These are phyloP conservation scores for Claviceps arundinis DNA, from an alignment of 2,329 filamentous ascomycete species.

Conservation along the genomic window DNA sequence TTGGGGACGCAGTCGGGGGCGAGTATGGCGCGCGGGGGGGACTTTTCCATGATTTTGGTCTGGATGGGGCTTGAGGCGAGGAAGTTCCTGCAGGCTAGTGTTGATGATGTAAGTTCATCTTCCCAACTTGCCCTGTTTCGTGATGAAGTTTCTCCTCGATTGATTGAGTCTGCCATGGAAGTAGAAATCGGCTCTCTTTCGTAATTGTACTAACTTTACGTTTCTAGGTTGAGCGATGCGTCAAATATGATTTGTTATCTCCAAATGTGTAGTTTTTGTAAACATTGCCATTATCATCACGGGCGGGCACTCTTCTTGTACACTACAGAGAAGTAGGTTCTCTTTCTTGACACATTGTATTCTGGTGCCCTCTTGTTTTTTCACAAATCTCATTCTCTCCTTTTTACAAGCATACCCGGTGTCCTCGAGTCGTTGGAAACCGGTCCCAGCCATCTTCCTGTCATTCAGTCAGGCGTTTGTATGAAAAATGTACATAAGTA, in stretches of 20 bases:
- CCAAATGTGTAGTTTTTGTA: slow-evolving; percentile 55
- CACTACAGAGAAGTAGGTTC: background rate
- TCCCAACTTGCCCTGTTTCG: slow-evolving; percentile 12
- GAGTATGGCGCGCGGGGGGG: slow-evolving; percentile 55
- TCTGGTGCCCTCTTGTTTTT: too few species aligned
- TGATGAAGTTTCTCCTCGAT: too few species aligned
- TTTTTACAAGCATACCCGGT: too few species aligned
- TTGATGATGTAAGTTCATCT: slow-evolving; percentile 57
- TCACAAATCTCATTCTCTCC: too few species aligned
- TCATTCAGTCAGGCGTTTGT: too few species aligned
- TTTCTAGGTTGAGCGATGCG: slow-evolving; percentile 60
- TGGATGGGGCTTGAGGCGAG: slow-evolving; percentile 87
- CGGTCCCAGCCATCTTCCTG: too few species aligned
- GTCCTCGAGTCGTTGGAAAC: too few species aligned
- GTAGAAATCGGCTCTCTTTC: too few species aligned
- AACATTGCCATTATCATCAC: too few species aligned
- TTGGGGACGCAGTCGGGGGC: slow-evolving; percentile 67
- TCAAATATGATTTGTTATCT: slow-evolving; percentile 79
- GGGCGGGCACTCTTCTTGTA: background rate
- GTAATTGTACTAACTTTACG: background rate
- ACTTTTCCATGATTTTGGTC: slow-evolving; percentile 76
- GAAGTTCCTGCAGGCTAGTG: slow-evolving; percentile 76
- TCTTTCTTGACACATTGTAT: background rate
- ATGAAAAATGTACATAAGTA: too few species aligned
- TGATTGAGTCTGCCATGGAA: too few species aligned